Evolutionary conservation across 805 yeast species (phyloP), one percentile per base, ranked within the genome.

Genomic region (Grigorovia transvaalensis): DNA sequence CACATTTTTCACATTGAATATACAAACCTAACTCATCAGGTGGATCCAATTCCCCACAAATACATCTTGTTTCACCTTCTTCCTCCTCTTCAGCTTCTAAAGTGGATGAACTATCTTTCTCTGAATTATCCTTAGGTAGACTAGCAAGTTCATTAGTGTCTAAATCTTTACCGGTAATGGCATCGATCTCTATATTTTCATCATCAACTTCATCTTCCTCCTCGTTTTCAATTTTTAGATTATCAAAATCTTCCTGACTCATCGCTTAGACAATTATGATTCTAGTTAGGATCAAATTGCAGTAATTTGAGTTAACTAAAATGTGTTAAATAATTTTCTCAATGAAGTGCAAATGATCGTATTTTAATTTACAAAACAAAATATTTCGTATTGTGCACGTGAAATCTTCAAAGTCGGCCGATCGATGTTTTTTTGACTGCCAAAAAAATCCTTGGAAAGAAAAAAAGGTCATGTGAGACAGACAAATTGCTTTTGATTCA

Each of bases 1-100:
- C 81, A 71, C 99, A 91, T 56, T 78, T 76, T 62, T 93, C 99
- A 74, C 95, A 85, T 62, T 85, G 93, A 57, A 85, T 85, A 63
- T 79, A 85, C 49, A 85, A 73, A 2, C 91, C 93, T 68, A 70
- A 69, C 29, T 65, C 74, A 52, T 73, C 76, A 4, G 75, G 74
- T 1, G 77, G 76, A 41, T 74, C 77, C 12, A 61, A 42, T 48
- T 72, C 68, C 1, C 72, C 74, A 59, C 78, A 74, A 2, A 74
- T 61, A 60, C 78, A 74, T 30, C 77, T 60, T 0, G 78, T 74
- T 50, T 72, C 76, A 6, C 71, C 74, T 45, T 71, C 75, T 18
- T 69, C 75, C 18, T 71, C 75, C 7, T 67, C 74, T 18, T 30
- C 42, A n/a, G n/a, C 50, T 13, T 42, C 50, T 17, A 43, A 18